A percentile compares a stretch with the other conserved stretches of the same genome.
These are phyloP conservation scores for Candida mesenterica DNA, from an alignment of 1,139 yeast species.

Conservation along the genomic window DNA sequence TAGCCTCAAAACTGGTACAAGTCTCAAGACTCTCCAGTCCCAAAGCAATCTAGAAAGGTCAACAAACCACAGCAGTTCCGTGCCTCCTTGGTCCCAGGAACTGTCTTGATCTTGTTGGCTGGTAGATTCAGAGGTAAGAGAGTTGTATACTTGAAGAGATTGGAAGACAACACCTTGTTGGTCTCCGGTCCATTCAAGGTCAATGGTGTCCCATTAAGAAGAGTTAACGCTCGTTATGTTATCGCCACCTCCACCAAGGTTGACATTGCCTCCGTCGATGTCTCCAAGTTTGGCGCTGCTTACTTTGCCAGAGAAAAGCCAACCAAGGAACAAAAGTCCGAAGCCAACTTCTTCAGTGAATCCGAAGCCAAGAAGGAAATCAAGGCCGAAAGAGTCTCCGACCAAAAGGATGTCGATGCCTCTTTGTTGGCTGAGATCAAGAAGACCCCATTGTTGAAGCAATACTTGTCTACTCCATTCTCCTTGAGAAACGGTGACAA, in stretches of 20 bases:
- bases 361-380: slow-evolving; percentile 82
- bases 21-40: slow-evolving; percentile 89
- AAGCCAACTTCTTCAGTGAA: slow-evolving; percentile 94
- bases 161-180: slow-evolving; percentile 98
- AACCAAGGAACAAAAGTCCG: slow-evolving; percentile 75
- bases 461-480: slow-evolving; percentile 96
- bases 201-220: slow-evolving; percentile 99
- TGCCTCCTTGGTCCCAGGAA: slow-evolving; percentile 96
- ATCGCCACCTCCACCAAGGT: slow-evolving; percentile 98
- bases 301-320: slow-evolving; percentile 98
- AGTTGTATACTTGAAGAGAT: slow-evolving; percentile 96
- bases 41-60: slow-evolving; percentile 86
- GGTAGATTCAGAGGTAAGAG: slow-evolving; percentile 99
- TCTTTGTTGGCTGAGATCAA: slow-evolving; percentile 92
- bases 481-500: slow-evolving; percentile 97
- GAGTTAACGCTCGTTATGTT: slow-evolving; percentile 98
- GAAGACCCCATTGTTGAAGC: slow-evolving; percentile 97
- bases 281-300: slow-evolving; percentile 88
- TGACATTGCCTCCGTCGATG: slow-evolving; percentile 76
- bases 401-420: slow-evolving; percentile 96
- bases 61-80: slow-evolving; percentile 95
- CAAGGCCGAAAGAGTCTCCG: slow-evolving; percentile 94
- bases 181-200: slow-evolving; percentile 99
- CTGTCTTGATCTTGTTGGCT: slow-evolving; percentile 96
- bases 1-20: slow-evolving; percentile 96